Evolutionary conservation across 2,329 filamentous ascomycete species (phyloP).

Genomic region (Calonectria pseudoreteaudii): DNA sequence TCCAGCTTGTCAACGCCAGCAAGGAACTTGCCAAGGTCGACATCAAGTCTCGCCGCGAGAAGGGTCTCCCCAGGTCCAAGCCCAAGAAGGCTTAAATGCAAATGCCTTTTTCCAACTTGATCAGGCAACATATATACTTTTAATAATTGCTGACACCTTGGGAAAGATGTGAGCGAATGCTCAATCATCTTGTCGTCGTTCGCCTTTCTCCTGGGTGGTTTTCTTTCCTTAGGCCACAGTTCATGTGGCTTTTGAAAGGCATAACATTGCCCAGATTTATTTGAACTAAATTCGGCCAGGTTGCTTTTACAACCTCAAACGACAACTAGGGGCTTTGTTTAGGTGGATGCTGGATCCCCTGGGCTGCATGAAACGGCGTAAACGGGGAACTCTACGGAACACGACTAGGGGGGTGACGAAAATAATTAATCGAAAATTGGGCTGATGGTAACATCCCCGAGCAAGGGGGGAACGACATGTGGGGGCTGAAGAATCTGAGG

Average conservation of each 20-base stretch:
- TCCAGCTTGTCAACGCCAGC: slow-evolving; percentile 94
- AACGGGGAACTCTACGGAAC: slow-evolving; percentile 36
- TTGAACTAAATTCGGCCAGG: slow-evolving; percentile 30
- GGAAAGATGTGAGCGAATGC: neutral
- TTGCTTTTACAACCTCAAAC: slow-evolving; percentile 20
- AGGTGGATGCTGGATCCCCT: slow-evolving; percentile 33
- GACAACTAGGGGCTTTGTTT: slow-evolving; percentile 36
- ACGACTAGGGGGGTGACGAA: slow-evolving; percentile 34
- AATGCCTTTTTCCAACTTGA: neutral
- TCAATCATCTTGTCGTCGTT: neutral
- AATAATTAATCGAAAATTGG: slow-evolving; percentile 36
- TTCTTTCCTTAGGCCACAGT: neutral
- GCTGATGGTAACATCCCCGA: slow-evolving; percentile 6
- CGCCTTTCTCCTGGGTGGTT: neutral
- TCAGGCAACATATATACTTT: neutral
- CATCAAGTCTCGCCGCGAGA: slow-evolving; percentile 67
- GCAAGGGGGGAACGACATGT: slow-evolving; percentile 4
- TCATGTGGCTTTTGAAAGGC: slow-evolving; percentile 20
- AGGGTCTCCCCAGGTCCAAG: slow-evolving; percentile 63
- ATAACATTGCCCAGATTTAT: slow-evolving; percentile 18
- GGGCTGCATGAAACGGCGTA: slow-evolving; percentile 46
- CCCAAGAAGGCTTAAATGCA: slow-evolving; percentile 46
- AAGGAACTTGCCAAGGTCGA: slow-evolving; percentile 96
- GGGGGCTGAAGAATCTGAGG: slow-evolving; percentile 14
- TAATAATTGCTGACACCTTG: neutral